Conservation (phyloP, 202 grass and related monocot genomes). For the Digitaria exilis region DNA sequence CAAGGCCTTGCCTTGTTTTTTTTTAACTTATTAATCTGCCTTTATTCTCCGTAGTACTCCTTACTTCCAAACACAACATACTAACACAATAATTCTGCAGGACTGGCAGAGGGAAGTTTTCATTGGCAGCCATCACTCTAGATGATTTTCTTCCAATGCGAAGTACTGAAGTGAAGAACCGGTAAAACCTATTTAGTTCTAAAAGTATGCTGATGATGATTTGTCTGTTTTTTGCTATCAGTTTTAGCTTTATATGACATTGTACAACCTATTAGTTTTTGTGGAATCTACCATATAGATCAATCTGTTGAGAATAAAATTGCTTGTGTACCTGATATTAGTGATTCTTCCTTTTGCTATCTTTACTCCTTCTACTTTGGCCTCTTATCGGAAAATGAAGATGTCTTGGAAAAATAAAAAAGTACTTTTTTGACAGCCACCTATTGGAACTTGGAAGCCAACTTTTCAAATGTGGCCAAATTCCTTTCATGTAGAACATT, state of each 20-base stretch:
- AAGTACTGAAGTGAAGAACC: conserved; percentile 58
- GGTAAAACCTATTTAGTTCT: conserved; percentile 39
- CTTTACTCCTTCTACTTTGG: not conserved
- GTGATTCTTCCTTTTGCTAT: too few relatives aligned
- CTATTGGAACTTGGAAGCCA: not conserved
- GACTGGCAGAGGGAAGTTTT: conserved; percentile 44
- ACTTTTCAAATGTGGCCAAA: not conserved
- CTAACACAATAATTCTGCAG: conserved; percentile 41
- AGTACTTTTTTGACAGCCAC: not conserved
- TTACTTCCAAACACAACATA: not conserved
- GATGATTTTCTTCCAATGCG: conserved; percentile 65
- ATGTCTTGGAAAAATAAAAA: not conserved
- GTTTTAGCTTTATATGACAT: not conserved
- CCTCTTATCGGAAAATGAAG: not conserved
- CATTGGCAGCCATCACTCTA: conserved; percentile 40
- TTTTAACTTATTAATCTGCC: conserved; percentile 6
- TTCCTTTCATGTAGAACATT: not conserved
- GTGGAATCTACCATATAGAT: not conserved
- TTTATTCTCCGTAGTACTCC: not conserved
- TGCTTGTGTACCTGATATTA: not conserved
- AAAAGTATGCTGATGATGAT: not conserved
- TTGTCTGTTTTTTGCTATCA: not conserved
- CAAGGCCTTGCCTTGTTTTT: not conserved
- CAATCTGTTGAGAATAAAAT: not conserved
- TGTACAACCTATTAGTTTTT: not conserved